phyloP scores from a whole-genome alignment of 2,329 filamentous ascomycete genomes.

The Botrytis sinoallii region DNA sequence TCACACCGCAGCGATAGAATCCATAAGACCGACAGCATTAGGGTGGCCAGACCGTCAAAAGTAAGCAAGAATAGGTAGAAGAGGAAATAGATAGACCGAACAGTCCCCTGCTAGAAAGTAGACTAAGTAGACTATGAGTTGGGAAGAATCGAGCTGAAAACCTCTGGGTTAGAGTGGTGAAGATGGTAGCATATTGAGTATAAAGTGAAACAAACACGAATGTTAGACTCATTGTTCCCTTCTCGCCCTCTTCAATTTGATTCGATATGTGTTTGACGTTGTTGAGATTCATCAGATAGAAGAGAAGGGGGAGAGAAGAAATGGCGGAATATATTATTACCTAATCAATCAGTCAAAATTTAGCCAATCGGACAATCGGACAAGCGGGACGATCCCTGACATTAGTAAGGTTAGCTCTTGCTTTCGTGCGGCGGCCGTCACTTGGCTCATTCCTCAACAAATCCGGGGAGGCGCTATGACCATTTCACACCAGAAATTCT shows the following conservation, averaged over 20 bases:
- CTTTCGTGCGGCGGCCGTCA: not conserved
- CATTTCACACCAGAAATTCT: not conserved
- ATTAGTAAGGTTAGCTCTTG: not conserved
- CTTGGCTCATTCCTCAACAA: conserved; percentile 1
- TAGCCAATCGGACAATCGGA: not conserved
- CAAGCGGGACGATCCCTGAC: not conserved
- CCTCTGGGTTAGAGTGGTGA: not conserved
- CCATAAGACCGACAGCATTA: not conserved
- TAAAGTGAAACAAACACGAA: not conserved
- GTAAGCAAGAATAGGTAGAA: not conserved
- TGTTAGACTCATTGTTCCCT: not conserved
- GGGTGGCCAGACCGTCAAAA: not conserved
- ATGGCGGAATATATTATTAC: not conserved
- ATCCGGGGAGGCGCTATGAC: conserved; percentile 4
- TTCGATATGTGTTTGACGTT: not conserved
- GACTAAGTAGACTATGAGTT: not conserved
- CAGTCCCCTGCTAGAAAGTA: not conserved
- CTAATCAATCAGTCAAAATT: not conserved
- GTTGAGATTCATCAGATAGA: not conserved
- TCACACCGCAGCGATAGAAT: not conserved
- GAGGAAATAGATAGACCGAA: not conserved
- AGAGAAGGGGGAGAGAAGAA: not conserved
- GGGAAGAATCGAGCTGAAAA: not conserved
- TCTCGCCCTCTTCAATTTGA: not conserved
- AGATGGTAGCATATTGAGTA: not conserved